These are phyloP conservation scores for Naegleria lovaniensis DNA, from an alignment of 208 protist genomes.

Conservation along the genomic window DNA sequence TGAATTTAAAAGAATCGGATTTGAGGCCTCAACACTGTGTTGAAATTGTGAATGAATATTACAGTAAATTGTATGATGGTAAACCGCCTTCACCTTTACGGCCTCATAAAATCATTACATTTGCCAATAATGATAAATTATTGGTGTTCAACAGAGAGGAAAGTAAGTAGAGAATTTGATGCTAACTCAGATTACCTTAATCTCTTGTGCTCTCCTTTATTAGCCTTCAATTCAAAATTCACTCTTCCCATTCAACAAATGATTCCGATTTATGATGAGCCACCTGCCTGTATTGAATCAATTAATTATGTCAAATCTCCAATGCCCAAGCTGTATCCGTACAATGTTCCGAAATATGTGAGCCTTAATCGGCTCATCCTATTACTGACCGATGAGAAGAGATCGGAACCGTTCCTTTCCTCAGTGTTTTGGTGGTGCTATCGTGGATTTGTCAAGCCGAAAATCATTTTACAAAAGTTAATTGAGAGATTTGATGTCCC, in stretches of 20 bases:
- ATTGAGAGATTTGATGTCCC: conserved; percentile 24
- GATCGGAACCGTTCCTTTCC: background rate
- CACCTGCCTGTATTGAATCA: background rate
- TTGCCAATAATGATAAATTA: conserved; percentile 8
- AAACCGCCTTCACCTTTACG: background rate
- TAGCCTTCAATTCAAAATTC: background rate
- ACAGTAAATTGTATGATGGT: conserved; percentile 8
- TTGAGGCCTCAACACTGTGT: background rate
- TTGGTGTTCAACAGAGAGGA: background rate
- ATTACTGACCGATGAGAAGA: background rate
- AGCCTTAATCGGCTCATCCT: background rate
- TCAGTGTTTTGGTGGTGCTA: conserved; percentile 2
- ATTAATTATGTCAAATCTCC: background rate
- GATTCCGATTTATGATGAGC: conserved; percentile 13
- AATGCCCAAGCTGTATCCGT: background rate
- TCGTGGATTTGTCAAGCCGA: background rate
- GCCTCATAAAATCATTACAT: background rate
- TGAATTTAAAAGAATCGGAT: background rate
- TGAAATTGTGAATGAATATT: background rate
- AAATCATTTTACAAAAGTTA: background rate
- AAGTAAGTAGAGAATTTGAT: background rate
- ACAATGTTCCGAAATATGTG: background rate
- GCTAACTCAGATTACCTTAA: too few species aligned
- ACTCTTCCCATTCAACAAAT: background rate
- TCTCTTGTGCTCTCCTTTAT: too few species aligned